These are phyloP conservation scores for Chlorella sorokiniana DNA, from an alignment of 139 green algal genomes.

Conservation along the genomic window DNA sequence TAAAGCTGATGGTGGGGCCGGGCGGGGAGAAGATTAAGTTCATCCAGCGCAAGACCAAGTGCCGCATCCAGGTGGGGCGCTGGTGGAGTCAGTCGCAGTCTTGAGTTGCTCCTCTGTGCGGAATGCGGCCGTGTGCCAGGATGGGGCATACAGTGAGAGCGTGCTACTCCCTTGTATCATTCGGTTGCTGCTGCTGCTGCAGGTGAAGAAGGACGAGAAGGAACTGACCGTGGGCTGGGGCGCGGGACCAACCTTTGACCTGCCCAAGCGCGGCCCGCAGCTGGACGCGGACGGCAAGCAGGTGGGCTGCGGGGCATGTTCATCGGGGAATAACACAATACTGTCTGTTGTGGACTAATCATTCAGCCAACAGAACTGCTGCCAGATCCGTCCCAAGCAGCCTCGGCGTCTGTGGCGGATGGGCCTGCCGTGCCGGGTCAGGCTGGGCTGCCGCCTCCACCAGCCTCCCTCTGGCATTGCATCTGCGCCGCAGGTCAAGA, in stretches of 20 bases:
- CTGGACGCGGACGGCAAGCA: constrained; percentile 13
- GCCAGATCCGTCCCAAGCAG: too few species aligned
- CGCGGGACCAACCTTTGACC: constrained; percentile 33
- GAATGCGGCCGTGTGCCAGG: not conserved
- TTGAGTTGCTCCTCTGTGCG: not conserved
- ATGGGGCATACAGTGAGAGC: not conserved
- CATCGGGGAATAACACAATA: too few species aligned
- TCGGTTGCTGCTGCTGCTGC: not conserved
- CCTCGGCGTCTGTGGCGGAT: too few species aligned
- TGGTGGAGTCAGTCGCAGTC: too few species aligned
- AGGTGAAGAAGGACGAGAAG: constrained; percentile 72
- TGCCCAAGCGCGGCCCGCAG: constrained; percentile 26
- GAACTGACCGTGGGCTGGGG: constrained; percentile 78
- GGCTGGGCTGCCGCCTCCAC: too few species aligned
- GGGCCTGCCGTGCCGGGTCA: not conserved
- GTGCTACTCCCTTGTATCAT: not conserved
- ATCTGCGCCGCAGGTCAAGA: constrained; percentile 58
- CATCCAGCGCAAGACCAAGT: constrained; percentile 86
- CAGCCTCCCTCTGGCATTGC: not conserved
- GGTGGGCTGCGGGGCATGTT: not conserved
- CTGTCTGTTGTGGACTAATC: too few species aligned
- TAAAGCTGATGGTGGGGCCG: constrained; percentile 85
- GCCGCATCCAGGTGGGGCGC: constrained; percentile 59
- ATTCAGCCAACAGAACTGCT: too few species aligned
- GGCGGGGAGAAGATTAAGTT: constrained; percentile 81